Evolutionary conservation across 768 basidiomycete species (phyloP).

Genomic region (Terana coerulea): DNA sequence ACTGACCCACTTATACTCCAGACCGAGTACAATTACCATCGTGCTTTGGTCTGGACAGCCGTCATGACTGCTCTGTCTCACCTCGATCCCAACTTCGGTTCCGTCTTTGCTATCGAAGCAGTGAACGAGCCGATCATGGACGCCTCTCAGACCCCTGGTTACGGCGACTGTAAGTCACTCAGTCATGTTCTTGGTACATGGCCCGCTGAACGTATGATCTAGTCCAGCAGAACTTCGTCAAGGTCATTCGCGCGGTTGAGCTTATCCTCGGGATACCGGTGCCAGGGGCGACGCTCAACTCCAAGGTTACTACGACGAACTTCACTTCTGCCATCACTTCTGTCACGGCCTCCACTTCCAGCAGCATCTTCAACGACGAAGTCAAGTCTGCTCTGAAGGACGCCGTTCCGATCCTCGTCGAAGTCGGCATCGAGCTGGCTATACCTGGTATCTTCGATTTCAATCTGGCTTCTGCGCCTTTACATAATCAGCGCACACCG

Average conservation of each 20-base stretch:
- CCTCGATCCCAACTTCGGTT: slow-evolving; percentile 59
- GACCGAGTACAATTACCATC: slow-evolving; percentile 71
- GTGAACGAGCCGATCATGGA: slow-evolving; percentile 79
- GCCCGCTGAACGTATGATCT: not conserved
- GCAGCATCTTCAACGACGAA: slow-evolving; percentile 22
- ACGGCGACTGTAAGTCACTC: slow-evolving; percentile 56
- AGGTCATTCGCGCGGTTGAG: slow-evolving; percentile 64
- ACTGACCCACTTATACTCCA: slow-evolving; percentile 20
- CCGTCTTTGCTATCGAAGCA: slow-evolving; percentile 69
- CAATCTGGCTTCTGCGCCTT: slow-evolving; percentile 18
- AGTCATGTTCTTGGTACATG: not conserved
- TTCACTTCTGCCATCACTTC: slow-evolving; percentile 32
- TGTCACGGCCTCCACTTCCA: slow-evolving; percentile 8
- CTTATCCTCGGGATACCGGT: slow-evolving; percentile 51
- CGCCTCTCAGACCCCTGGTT: slow-evolving; percentile 59
- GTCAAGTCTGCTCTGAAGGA: slow-evolving; percentile 32
- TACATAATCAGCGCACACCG: slow-evolving; percentile 19
- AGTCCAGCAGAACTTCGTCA: slow-evolving; percentile 73
- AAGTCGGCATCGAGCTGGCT: slow-evolving; percentile 20
- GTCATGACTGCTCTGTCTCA: slow-evolving; percentile 76
- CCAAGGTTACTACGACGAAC: slow-evolving; percentile 26
- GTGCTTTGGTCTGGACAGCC: slow-evolving; percentile 77
- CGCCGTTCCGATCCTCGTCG: slow-evolving; percentile 34
- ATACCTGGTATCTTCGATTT: slow-evolving; percentile 23
- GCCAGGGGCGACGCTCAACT: slow-evolving; percentile 25